Conservation (phyloP, 306 rosid species). For the Sicyos baderoa region DNA sequence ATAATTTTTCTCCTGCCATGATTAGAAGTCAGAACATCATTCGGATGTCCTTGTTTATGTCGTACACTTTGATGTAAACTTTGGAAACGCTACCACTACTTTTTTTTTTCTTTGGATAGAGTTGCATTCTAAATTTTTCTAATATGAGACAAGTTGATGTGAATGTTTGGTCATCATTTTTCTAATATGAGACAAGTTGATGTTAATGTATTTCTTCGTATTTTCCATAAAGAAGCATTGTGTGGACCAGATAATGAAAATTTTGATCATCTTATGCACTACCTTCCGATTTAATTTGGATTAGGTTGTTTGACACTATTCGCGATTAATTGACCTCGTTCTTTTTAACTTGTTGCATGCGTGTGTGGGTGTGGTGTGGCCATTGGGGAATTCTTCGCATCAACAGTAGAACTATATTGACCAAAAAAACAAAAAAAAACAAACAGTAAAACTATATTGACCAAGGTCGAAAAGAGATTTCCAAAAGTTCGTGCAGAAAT, state of each 20-base stretch:
- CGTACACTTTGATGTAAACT: background rate
- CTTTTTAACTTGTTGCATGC: background rate
- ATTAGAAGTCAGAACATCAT: background rate
- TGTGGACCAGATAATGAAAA: background rate
- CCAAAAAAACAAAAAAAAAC: too few relatives aligned
- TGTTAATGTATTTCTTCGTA: background rate
- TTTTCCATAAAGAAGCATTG: too few relatives aligned
- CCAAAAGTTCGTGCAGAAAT: background rate
- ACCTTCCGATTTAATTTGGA: background rate
- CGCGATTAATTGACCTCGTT: background rate
- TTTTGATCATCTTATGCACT: background rate
- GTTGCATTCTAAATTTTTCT: background rate
- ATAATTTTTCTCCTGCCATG: conserved; percentile 5
- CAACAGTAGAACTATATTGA: background rate
- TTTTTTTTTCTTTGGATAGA: background rate
- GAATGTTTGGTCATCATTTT: background rate
- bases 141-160: background rate
- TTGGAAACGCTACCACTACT: background rate
- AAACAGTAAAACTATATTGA: background rate
- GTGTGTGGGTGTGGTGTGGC: background rate
- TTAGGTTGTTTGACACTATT: background rate
- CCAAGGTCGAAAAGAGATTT: background rate
- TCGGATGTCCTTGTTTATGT: background rate
- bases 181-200: background rate
- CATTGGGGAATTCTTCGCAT: background rate